These are phyloP conservation scores for Cladosporium sp. DNA, from an alignment of 2,329 filamentous ascomycete species.

Conservation along the genomic window DNA sequence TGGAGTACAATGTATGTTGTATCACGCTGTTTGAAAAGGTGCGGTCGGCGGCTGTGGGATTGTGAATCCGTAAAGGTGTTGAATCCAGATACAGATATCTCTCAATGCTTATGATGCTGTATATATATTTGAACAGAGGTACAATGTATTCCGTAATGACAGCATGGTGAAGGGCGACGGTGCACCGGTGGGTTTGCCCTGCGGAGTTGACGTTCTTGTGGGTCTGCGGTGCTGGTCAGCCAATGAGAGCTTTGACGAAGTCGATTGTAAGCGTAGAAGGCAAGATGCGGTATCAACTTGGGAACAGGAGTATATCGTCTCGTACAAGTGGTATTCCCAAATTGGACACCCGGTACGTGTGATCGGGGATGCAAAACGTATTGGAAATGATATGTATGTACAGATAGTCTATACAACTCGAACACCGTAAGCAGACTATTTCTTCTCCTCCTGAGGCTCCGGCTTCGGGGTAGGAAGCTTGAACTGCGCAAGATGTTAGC, in stretches of 20 bases:
- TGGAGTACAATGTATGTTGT: no score
- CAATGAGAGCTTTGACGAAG: neutral
- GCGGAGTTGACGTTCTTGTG: neutral
- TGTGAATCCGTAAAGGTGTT: no score
- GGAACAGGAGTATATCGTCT: no score
- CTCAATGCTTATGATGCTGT: no score
- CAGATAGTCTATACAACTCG: conserved; percentile 27
- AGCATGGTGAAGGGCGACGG: neutral
- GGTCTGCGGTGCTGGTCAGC: neutral
- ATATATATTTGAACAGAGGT: neutral
- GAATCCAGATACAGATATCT: no score
- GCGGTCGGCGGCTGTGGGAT: no score
- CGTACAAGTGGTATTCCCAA: no score
- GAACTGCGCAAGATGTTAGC: conserved; percentile 52
- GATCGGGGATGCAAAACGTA: conserved; percentile 1
- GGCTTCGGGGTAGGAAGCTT: conserved; percentile 95
- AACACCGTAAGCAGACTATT: conserved; percentile 50
- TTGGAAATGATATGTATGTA: conserved; percentile 30
- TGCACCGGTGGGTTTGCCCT: neutral
- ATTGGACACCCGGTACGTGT: neutral
- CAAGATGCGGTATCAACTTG: no score
- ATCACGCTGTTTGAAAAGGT: no score
- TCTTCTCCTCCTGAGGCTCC: conserved; percentile 90
- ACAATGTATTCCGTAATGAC: neutral
- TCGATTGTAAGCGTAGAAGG: neutral